A percentile compares a stretch with the other conserved stretches of the same genome.
Conservation (phyloP, 257 asterid genomes). For the Solanum ossicruentum region DNA sequence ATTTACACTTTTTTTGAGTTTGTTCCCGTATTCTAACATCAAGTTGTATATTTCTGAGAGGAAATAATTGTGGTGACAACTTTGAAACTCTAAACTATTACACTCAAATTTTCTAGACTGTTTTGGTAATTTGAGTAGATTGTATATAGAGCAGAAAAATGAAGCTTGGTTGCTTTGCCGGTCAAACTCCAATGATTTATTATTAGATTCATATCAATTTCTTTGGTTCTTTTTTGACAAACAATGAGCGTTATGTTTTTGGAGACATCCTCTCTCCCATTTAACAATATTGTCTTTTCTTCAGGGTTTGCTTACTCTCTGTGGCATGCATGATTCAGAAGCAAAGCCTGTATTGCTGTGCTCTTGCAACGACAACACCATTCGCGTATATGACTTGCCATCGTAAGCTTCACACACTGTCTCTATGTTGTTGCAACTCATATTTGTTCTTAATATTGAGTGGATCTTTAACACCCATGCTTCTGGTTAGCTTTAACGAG, state of each 20-base stretch:
- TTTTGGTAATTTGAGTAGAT: background rate
- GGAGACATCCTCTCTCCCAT: background rate
- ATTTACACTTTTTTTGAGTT: background rate
- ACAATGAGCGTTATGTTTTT: background rate
- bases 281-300: background rate
- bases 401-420: conserved; percentile 42
- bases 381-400: conserved; percentile 83
- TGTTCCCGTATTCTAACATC: background rate
- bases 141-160: background rate
- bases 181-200: background rate
- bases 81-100: background rate
- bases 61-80: background rate
- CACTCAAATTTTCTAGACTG: background rate
- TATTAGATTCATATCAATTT: background rate
- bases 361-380: conserved; percentile 65
- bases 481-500: conserved; percentile 46
- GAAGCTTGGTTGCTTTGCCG: background rate
- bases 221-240: background rate
- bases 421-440: background rate
- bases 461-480: background rate
- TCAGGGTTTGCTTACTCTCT: conserved; percentile 80
- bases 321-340: conserved; percentile 95
- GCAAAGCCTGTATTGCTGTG: conserved; percentile 84
- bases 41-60: background rate
- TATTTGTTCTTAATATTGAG: background rate